A percentile compares a stretch with the other conserved stretches of the same genome.
Conservation (phyloP, 306 rosid species). For the Cucurbita ficifolia region DNA sequence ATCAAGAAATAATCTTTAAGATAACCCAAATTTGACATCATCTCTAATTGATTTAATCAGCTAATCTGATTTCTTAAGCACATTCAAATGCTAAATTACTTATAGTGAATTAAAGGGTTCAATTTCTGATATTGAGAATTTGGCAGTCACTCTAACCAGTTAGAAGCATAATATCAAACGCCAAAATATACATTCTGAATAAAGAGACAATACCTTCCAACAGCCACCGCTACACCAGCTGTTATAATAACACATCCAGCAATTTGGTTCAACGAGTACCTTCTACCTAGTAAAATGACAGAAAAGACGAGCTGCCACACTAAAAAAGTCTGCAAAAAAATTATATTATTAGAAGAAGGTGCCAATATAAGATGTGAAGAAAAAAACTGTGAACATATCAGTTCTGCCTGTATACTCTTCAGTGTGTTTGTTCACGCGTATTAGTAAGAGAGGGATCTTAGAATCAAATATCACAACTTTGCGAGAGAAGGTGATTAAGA, state of each 20-base stretch:
- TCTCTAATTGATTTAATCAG: not conserved
- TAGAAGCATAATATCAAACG: not conserved
- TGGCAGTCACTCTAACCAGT: not conserved
- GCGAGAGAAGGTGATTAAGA: not conserved
- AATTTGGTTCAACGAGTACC: conserved; percentile 51
- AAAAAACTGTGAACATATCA: not conserved
- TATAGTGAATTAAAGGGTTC: not conserved
- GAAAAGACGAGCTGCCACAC: conserved; percentile 86
- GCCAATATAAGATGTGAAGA: not conserved
- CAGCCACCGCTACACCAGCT: conserved; percentile 56
- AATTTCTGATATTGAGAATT: not conserved
- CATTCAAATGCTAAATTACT: not conserved
- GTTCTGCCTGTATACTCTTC: not conserved
- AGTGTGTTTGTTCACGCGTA: not conserved
- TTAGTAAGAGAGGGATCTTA: not conserved
- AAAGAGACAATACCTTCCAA: conserved; percentile 44
- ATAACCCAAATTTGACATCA: not conserved
- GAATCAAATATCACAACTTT: not conserved
- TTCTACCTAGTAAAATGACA: conserved; percentile 44
- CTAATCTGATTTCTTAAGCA: not conserved
- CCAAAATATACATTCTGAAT: not conserved
- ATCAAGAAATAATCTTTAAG: not conserved
- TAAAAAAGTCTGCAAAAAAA: conserved; percentile 59
- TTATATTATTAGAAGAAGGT: not conserved
- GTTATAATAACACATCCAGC: conserved; percentile 72